These are phyloP conservation scores for Aquilaria yunnanensis DNA, from an alignment of 345 rosid species.

Conservation along the genomic window DNA sequence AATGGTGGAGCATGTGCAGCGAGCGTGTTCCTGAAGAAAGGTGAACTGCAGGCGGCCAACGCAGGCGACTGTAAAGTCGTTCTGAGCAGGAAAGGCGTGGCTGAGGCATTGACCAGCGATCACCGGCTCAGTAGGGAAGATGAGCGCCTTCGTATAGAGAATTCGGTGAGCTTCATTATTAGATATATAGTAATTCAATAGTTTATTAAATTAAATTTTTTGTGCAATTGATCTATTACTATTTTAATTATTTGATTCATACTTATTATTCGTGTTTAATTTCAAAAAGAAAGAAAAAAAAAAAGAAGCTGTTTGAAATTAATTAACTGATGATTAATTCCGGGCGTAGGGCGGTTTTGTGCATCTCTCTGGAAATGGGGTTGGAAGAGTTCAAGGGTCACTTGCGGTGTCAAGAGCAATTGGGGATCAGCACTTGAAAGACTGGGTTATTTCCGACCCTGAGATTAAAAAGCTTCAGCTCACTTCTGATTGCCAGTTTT, in stretches of 20 bases:
- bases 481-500: slow-evolving; percentile 33
- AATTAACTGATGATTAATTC: no score
- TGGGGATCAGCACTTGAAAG: slow-evolving; percentile 42
- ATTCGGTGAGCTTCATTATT: slow-evolving; percentile 20
- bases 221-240: neutral
- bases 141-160: slow-evolving; percentile 37
- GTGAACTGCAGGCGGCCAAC: slow-evolving; percentile 38
- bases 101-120: slow-evolving; percentile 28
- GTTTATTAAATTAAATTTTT: no score
- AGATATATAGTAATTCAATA: no score
- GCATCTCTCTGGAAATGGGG: slow-evolving; percentile 24
- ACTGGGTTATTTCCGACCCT: slow-evolving; percentile 51
- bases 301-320: neutral
- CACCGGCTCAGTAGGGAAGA: slow-evolving; percentile 36
- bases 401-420: slow-evolving; percentile 50
- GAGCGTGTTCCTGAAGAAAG: slow-evolving; percentile 28
- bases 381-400: slow-evolving; percentile 47
- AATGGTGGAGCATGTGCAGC: slow-evolving; percentile 46
- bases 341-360: slow-evolving; percentile 43
- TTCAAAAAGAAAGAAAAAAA: neutral
- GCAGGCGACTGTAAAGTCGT: slow-evolving; percentile 46
- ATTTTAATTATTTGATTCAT: neutral
- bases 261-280: neutral
- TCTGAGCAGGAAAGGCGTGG: slow-evolving; percentile 38
- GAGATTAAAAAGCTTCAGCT: slow-evolving; percentile 26